Percentiles rank a stretch among this genome's conserved stretches.
These are phyloP conservation scores for Aureobasidium melanogenum DNA, from an alignment of 2,329 filamentous ascomycete genomes.

Conservation along the genomic window DNA sequence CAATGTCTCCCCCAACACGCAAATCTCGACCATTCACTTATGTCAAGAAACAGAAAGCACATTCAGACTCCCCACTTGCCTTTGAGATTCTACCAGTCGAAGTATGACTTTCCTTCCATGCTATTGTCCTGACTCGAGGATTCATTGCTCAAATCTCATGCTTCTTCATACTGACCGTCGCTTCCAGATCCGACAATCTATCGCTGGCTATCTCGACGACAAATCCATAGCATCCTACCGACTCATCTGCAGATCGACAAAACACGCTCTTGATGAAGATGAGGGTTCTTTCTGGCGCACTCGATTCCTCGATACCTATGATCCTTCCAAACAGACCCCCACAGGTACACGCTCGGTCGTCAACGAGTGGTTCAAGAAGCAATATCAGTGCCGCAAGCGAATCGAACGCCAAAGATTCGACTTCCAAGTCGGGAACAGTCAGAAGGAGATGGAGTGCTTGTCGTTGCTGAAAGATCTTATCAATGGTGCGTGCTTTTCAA, in stretches of 20 bases:
- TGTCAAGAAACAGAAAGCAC: background rate
- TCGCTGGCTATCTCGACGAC: slow-evolving; percentile 32
- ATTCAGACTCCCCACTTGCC: background rate
- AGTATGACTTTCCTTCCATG: slow-evolving; percentile 14
- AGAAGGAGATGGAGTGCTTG: slow-evolving; percentile 27
- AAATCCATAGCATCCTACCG: slow-evolving; percentile 35
- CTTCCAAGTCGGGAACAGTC: slow-evolving; percentile 21
- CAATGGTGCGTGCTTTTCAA: slow-evolving; percentile 28
- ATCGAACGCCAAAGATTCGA: slow-evolving; percentile 20
- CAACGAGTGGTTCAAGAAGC: slow-evolving; percentile 26
- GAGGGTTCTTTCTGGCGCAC: slow-evolving; percentile 39
- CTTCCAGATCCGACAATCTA: slow-evolving; percentile 31
- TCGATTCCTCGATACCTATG: slow-evolving; percentile 36
- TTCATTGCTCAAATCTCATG: background rate
- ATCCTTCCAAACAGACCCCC: slow-evolving; percentile 18
- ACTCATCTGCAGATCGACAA: slow-evolving; percentile 30
- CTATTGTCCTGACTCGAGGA: too few species aligned
- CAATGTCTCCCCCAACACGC: background rate
- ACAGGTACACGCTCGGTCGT: slow-evolving; percentile 12
- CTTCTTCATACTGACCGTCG: slow-evolving; percentile 3
- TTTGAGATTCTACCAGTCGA: slow-evolving; percentile 22
- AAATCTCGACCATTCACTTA: background rate
- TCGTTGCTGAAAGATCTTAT: slow-evolving; percentile 34
- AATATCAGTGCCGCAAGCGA: slow-evolving; percentile 27
- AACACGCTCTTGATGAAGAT: slow-evolving; percentile 32